Conservation (phyloP, 306 rosid species). For the Sechiopsis laciniata region DNA sequence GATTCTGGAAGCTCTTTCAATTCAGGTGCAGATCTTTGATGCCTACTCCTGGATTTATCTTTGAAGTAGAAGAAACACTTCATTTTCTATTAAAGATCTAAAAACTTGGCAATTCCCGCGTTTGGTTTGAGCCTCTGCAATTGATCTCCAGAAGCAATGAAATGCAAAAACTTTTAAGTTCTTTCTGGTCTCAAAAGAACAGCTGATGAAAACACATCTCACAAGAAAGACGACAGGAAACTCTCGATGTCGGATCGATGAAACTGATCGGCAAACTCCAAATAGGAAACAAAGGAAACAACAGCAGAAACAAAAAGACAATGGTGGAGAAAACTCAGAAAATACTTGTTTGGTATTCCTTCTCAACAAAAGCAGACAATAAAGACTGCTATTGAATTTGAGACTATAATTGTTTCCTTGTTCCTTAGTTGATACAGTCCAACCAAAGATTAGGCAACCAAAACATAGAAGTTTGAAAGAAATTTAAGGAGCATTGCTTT, state of each 20-base stretch:
- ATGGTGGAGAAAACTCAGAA: neutral
- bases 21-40: slow-evolving; percentile 67
- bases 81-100: slow-evolving; percentile 33
- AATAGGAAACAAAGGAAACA: neutral
- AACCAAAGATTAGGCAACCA: neutral
- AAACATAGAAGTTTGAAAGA: neutral
- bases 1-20: slow-evolving; percentile 38
- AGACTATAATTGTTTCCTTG: neutral
- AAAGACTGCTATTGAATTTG: slow-evolving; percentile 1
- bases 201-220: neutral
- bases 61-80: slow-evolving; percentile 64
- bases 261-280: neutral
- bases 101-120: neutral
- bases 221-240: neutral
- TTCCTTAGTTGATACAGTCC: neutral
- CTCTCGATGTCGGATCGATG: slow-evolving; percentile 13
- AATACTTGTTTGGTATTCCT: slow-evolving; percentile 6
- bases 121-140: neutral
- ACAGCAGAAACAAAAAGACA: slow-evolving; percentile 12
- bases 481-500: neutral
- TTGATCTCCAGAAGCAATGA: slow-evolving; percentile 10
- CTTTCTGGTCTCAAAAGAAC: neutral
- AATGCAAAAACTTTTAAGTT: neutral
- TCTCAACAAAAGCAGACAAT: neutral
- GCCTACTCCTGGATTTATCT: slow-evolving; percentile 36